phyloP scores from a whole-genome alignment of 2,329 filamentous ascomycete genomes.

The Penicillium italicum region DNA sequence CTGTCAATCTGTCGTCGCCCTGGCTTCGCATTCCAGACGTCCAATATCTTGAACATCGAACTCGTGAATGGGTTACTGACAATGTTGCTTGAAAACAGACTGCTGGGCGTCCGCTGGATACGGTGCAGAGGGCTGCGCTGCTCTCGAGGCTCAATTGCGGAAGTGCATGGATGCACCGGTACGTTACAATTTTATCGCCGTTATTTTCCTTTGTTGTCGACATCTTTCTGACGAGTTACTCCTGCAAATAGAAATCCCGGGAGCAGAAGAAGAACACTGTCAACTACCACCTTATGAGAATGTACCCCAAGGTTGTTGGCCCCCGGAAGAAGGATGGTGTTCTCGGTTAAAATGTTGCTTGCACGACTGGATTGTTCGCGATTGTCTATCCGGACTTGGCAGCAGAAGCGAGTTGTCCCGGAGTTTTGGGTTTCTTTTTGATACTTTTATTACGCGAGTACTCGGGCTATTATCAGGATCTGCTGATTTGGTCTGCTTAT shows the following conservation, averaged over 20 bases:
- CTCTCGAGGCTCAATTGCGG: constrained; percentile 59
- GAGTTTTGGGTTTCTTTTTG: constrained; percentile 21
- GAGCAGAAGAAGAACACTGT: constrained; percentile 68
- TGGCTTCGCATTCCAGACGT: background rate
- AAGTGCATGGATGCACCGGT: constrained; percentile 78
- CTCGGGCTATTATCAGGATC: constrained; percentile 2
- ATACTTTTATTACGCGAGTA: constrained; percentile 6
- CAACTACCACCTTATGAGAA: constrained; percentile 84
- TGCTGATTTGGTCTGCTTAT: constrained; percentile 10
- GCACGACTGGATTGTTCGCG: background rate
- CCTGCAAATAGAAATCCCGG: constrained; percentile 50
- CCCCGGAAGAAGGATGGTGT: constrained; percentile 61
- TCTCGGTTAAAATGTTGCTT: constrained; percentile 29
- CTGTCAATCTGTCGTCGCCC: background rate
- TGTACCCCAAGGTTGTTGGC: constrained; percentile 70
- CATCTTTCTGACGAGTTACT: background rate
- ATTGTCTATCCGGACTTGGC: constrained; percentile 1
- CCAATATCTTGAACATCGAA: background rate
- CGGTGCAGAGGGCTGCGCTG: constrained; percentile 55
- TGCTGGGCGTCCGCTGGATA: constrained; percentile 49
- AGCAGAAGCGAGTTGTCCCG: constrained; percentile 9
- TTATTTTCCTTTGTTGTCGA: background rate
- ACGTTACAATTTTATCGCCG: constrained; percentile 35
- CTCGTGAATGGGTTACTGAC: constrained; percentile 9
- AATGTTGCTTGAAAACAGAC: constrained; percentile 27